Conservation (phyloP, 139 green algal genomes). For the Picochlorum sp. region DNA sequence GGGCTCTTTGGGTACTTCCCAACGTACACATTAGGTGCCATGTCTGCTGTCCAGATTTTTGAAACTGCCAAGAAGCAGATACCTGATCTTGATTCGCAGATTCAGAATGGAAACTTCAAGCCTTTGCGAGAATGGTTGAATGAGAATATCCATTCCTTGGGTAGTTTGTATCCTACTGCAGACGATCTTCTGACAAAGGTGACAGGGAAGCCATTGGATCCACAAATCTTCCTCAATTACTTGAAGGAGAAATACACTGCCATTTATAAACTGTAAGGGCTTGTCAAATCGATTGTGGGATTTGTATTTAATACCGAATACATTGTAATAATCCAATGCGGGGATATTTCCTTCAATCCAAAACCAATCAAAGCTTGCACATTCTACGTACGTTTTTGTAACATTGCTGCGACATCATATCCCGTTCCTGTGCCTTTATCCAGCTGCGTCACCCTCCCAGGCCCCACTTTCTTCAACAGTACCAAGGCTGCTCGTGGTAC, state of each 20-base stretch:
- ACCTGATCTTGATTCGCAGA: constrained; percentile 51
- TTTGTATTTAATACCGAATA: no score
- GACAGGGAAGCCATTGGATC: constrained; percentile 64
- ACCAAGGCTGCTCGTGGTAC: constrained; percentile 42
- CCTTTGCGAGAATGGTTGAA: constrained; percentile 69
- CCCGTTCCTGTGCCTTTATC: constrained; percentile 42
- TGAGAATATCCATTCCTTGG: constrained; percentile 67
- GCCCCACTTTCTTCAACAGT: constrained; percentile 61
- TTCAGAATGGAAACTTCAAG: constrained; percentile 65
- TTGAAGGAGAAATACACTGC: constrained; percentile 68
- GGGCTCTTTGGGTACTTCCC: constrained; percentile 77
- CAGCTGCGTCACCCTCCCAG: constrained; percentile 42
- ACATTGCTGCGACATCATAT: constrained; percentile 44
- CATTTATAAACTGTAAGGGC: constrained; percentile 56
- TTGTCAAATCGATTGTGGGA: no score
- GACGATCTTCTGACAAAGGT: constrained; percentile 73
- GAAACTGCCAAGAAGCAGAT: constrained; percentile 39
- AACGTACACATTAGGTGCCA: constrained; percentile 76
- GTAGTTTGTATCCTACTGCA: constrained; percentile 55
- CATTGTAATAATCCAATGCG: no score
- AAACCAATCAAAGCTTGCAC: no score
- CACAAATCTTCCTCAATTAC: constrained; percentile 65
- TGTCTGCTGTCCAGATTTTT: constrained; percentile 70
- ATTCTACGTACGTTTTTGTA: constrained; percentile 15
- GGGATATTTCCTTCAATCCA: background rate